phyloP scores from a whole-genome alignment of 495 filamentous ascomycete genomes.

The Immersiella caudata region DNA sequence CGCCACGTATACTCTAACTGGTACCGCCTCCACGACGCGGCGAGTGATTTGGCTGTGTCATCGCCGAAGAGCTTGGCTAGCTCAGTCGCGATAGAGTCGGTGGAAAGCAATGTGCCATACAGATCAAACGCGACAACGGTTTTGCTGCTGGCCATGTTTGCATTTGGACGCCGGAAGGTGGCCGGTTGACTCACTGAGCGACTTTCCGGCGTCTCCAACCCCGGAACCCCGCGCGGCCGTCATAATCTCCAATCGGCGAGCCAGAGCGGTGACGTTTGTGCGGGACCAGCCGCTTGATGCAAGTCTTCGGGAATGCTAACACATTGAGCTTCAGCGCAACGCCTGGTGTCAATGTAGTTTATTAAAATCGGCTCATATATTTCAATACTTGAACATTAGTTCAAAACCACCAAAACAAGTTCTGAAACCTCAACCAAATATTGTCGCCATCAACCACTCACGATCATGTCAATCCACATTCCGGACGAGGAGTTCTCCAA shows the following conservation, averaged over 20 bases:
- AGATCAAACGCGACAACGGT: conserved; percentile 72
- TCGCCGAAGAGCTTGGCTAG: conserved; percentile 55
- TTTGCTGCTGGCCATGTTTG: conserved; percentile 26
- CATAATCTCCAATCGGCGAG: conserved; percentile 7
- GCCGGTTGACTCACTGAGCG: conserved; percentile 21
- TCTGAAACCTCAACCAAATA: too few relatives aligned
- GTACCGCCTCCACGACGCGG: conserved; percentile 54
- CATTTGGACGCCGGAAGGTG: background rate
- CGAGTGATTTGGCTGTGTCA: conserved; percentile 58
- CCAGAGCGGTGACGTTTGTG: background rate
- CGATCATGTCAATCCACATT: conserved; percentile 29
- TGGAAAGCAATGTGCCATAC: conserved; percentile 74
- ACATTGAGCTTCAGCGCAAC: background rate
- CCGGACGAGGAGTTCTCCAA: conserved; percentile 48
- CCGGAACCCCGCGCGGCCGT: conserved; percentile 1
- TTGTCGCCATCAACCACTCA: background rate
- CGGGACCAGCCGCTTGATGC: background rate
- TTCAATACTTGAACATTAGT: too few relatives aligned
- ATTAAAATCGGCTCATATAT: too few relatives aligned
- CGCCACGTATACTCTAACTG: conserved; percentile 87
- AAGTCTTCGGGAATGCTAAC: background rate
- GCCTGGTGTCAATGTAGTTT: too few relatives aligned
- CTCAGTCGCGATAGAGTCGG: conserved; percentile 63
- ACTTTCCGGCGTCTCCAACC: background rate
- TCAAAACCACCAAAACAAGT: too few relatives aligned